Conservation (phyloP, 2,329 filamentous ascomycete species). For the Fusarium bactridioides region DNA sequence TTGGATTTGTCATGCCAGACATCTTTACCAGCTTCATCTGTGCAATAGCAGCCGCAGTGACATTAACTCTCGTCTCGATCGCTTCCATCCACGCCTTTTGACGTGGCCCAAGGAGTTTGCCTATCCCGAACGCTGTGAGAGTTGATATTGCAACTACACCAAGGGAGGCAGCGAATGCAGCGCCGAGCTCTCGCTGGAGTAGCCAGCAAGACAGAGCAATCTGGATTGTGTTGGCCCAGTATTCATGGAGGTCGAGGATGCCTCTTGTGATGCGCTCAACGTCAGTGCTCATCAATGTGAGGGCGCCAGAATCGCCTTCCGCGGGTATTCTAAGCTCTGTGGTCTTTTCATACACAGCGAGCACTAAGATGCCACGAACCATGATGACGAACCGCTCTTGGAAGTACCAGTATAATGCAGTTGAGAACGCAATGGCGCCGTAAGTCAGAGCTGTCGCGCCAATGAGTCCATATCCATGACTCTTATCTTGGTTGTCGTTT, state of each 20-base stretch:
- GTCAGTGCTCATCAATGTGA: neutral
- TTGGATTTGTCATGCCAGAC: conserved; percentile 38
- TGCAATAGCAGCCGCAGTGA: conserved; percentile 42
- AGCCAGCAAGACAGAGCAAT: neutral
- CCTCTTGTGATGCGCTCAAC: neutral
- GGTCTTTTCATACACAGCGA: neutral
- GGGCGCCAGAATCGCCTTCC: neutral
- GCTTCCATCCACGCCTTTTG: conserved; percentile 48
- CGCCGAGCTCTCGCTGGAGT: neutral
- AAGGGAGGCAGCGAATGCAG: neutral
- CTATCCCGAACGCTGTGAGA: neutral
- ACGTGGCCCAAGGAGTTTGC: neutral
- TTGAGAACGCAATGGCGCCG: neutral
- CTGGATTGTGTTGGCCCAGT: neutral
- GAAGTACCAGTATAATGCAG: neutral
- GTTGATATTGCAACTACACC: neutral
- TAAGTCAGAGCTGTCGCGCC: neutral
- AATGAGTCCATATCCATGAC: neutral
- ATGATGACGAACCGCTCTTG: neutral
- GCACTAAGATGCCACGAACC: neutral
- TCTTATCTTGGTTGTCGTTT: neutral
- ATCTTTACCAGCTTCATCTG: conserved; percentile 46
- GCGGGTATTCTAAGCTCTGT: neutral
- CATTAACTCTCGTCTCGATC: conserved; percentile 45
- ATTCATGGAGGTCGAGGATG: neutral